These are phyloP conservation scores for Mycena leptocephala DNA, from an alignment of 768 basidiomycete species.

Conservation along the genomic window DNA sequence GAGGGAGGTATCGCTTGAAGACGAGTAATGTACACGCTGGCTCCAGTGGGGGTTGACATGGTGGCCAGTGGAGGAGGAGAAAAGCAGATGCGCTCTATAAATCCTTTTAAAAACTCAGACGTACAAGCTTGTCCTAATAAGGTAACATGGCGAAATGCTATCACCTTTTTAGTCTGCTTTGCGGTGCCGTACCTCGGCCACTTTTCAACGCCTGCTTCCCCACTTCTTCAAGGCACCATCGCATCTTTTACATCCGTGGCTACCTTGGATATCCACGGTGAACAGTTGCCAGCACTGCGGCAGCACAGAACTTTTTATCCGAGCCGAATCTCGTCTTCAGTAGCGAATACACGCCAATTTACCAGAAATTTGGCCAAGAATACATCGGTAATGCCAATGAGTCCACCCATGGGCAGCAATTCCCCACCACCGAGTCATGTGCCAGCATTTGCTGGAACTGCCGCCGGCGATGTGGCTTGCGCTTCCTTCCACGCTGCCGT, in stretches of 20 bases:
- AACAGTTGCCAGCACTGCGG: background rate
- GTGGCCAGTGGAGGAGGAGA: conserved; percentile 1
- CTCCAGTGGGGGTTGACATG: conserved; percentile 9
- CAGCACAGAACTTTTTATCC: background rate
- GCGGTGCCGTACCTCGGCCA: background rate
- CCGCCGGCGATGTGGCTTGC: background rate
- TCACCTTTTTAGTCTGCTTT: background rate
- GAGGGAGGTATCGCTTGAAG: conserved; percentile 29
- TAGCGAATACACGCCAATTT: conserved; percentile 14
- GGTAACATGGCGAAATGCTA: background rate
- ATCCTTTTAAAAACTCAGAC: background rate
- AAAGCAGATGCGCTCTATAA: background rate
- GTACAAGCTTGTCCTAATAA: background rate
- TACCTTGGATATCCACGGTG: background rate
- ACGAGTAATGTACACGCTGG: conserved; percentile 13
- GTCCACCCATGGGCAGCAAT: background rate
- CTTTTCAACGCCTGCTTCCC: background rate
- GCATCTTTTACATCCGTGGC: conserved; percentile 10
- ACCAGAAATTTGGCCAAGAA: background rate
- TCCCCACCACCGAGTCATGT: too few species aligned
- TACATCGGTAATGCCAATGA: conserved; percentile 9
- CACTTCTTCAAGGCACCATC: conserved; percentile 3
- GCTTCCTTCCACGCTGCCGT: conserved; percentile 2
- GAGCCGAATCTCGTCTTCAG: background rate
- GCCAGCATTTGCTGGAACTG: too few species aligned